A percentile compares a stretch with the other conserved stretches of the same genome.
phyloP scores from a whole-genome alignment of 169 alveolate genomes.

The Cryptosporidium baileyi region DNA sequence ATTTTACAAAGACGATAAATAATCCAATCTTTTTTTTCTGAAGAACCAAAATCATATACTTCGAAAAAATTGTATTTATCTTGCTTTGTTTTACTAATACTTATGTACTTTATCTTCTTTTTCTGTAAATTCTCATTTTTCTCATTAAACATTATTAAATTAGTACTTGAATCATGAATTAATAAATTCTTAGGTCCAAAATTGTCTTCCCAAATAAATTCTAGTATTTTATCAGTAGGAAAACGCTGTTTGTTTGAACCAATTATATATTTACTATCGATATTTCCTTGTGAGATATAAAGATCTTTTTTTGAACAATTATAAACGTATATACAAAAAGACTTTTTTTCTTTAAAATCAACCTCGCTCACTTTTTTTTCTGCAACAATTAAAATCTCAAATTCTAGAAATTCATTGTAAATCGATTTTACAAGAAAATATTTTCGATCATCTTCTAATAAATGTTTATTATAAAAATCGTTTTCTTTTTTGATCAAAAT shows the following conservation, averaged over 20 bases:
- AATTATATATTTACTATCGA: neutral
- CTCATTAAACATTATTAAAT: neutral
- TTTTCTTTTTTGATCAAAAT: neutral
- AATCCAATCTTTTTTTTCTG: conserved; percentile 28
- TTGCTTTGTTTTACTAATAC: conserved; percentile 4
- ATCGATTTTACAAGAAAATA: conserved; percentile 30
- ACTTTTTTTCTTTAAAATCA: neutral
- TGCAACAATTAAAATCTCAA: conserved; percentile 28
- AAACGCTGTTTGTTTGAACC: neutral
- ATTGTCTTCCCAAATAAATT: conserved; percentile 35
- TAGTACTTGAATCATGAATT: neutral
- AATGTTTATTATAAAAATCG: neutral
- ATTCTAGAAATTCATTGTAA: conserved; percentile 3
- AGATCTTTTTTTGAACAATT: conserved; percentile 18
- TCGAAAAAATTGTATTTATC: conserved; percentile 1
- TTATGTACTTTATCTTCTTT: conserved; percentile 8
- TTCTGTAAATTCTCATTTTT: neutral
- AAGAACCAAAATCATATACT: conserved; percentile 51
- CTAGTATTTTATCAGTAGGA: neutral
- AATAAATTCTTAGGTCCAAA: conserved; percentile 21
- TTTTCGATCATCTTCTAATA: neutral
- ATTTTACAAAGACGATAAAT: conserved; percentile 10
- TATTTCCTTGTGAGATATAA: neutral
- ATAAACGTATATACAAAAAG: conserved; percentile 4
- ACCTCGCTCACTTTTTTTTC: neutral